Evolutionary conservation across 768 basidiomycete species (phyloP).

Genomic region (Lactarius pseudohatsudake): DNA sequence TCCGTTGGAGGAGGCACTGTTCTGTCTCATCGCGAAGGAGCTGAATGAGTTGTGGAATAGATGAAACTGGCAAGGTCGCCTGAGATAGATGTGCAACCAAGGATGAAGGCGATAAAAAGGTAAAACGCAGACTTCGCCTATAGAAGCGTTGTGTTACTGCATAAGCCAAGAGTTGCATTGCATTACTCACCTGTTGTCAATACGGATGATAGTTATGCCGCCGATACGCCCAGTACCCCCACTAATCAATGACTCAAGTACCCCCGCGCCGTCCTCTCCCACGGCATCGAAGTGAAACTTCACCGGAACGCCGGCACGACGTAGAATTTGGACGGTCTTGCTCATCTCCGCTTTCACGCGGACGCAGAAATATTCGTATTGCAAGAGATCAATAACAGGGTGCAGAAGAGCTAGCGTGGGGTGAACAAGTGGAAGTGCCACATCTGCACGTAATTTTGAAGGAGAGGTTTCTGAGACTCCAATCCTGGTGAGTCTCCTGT

Average conservation of each 20-base stretch:
- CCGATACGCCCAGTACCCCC: constrained; percentile 47
- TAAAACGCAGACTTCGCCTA: constrained; percentile 75
- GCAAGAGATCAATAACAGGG: constrained; percentile 74
- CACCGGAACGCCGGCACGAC: constrained; percentile 53
- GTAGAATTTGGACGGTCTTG: constrained; percentile 50
- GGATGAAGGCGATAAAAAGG: constrained; percentile 71
- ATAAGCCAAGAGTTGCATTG: background rate
- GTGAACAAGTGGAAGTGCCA: constrained; percentile 24
- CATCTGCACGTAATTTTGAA: constrained; percentile 16
- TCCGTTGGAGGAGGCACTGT: constrained; percentile 61
- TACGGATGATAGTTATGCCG: constrained; percentile 71
- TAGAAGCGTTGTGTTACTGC: background rate
- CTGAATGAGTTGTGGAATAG: constrained; percentile 73
- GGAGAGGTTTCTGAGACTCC: constrained; percentile 32
- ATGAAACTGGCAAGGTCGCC: constrained; percentile 70
- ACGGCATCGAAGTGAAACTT: constrained; percentile 60
- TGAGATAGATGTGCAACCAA: constrained; percentile 79
- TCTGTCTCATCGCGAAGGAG: constrained; percentile 78
- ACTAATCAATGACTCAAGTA: constrained; percentile 52
- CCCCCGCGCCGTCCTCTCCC: constrained; percentile 62
- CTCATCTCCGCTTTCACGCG: constrained; percentile 59
- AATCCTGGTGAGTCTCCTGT: constrained; percentile 46
- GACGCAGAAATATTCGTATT: constrained; percentile 74
- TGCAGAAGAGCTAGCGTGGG: constrained; percentile 57
- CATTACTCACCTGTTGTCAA: constrained; percentile 58